Percentiles rank a stretch among this genome's conserved stretches.
phyloP scores from a whole-genome alignment of 2,329 filamentous ascomycete genomes.

The Ceratocystis diversiconidia region DNA sequence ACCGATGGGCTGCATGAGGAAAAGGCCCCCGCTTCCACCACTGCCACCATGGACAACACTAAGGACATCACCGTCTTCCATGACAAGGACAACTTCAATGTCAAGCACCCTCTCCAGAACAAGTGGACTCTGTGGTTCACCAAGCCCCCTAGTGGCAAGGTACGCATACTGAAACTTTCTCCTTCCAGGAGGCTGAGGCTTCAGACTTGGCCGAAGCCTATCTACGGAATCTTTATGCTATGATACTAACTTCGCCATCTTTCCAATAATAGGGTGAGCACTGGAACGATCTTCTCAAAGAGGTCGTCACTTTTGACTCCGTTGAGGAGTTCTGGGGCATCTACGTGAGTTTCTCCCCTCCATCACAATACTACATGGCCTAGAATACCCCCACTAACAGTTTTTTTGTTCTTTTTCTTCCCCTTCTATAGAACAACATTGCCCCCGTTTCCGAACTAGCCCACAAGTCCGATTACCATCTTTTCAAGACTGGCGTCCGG shows the following conservation, averaged over 20 bases:
- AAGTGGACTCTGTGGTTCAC: slow-evolving; percentile 99
- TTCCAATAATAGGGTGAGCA: slow-evolving; percentile 62
- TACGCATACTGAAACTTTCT: slow-evolving; percentile 28
- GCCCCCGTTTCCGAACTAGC: slow-evolving; percentile 88
- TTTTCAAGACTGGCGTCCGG: slow-evolving; percentile 94
- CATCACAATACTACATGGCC: background rate
- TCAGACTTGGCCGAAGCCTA: background rate
- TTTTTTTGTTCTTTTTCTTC: background rate
- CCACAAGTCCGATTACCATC: slow-evolving; percentile 96
- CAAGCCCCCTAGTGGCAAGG: slow-evolving; percentile 92
- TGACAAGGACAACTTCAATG: slow-evolving; percentile 97
- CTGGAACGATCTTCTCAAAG: slow-evolving; percentile 96
- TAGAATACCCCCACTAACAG: background rate
- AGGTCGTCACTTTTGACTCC: slow-evolving; percentile 96
- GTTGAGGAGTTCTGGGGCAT: slow-evolving; percentile 99
- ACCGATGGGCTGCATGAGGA: slow-evolving; percentile 39
- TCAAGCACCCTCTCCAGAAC: slow-evolving; percentile 96
- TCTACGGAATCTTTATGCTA: background rate
- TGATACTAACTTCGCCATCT: background rate
- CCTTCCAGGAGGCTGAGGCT: background rate
- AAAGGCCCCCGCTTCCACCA: slow-evolving; percentile 11
- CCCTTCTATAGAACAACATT: slow-evolving; percentile 79
- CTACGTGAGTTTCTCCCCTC: slow-evolving; percentile 53
- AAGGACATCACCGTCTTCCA: slow-evolving; percentile 90
- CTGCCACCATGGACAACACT: slow-evolving; percentile 31